Conservation (phyloP, 805 yeast genomes). For the Ogataea saltuana region DNA sequence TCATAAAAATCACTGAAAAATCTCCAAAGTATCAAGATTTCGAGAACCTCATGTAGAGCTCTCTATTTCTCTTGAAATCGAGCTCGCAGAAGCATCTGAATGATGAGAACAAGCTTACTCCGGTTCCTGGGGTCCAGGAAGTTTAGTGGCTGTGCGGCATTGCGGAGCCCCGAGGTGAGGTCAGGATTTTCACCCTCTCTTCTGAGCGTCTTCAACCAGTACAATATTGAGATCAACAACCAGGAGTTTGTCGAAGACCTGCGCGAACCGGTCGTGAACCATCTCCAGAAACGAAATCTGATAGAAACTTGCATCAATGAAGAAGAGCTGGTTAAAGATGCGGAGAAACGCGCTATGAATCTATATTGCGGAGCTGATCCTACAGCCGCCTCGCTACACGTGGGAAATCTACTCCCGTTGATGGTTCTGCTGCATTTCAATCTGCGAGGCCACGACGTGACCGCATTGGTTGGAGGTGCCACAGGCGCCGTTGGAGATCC, state of each 20-base stretch:
- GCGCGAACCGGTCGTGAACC: conserved; percentile 40
- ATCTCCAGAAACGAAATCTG: conserved; percentile 48
- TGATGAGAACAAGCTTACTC: conserved; percentile 1
- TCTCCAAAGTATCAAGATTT: no score
- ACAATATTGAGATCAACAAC: conserved; percentile 22
- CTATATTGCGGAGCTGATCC: conserved; percentile 97
- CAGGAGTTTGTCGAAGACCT: conserved; percentile 34
- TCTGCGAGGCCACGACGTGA: conserved; percentile 80
- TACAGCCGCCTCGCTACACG: conserved; percentile 82
- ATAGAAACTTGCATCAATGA: conserved; percentile 44
- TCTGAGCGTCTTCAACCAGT: conserved; percentile 17
- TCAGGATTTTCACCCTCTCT: conserved; percentile 19
- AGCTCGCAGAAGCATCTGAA: no score
- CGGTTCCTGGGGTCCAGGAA: not conserved
- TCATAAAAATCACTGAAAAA: not conserved
- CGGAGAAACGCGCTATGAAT: conserved; percentile 43
- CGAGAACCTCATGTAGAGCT: no score
- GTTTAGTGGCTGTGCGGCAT: not conserved
- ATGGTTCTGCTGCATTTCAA: conserved; percentile 83
- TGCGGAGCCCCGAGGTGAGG: not conserved
- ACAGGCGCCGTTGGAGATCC: conserved; percentile 98
- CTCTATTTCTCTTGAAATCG: no score
- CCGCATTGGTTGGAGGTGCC: conserved; percentile 89
- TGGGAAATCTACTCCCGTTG: conserved; percentile 88
- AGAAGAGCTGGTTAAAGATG: conserved; percentile 26